Percentiles rank a stretch among this genome's conserved stretches.
These are phyloP conservation scores for Diospyros kaki DNA, from an alignment of 148 eudicot genomes.

Conservation along the genomic window DNA sequence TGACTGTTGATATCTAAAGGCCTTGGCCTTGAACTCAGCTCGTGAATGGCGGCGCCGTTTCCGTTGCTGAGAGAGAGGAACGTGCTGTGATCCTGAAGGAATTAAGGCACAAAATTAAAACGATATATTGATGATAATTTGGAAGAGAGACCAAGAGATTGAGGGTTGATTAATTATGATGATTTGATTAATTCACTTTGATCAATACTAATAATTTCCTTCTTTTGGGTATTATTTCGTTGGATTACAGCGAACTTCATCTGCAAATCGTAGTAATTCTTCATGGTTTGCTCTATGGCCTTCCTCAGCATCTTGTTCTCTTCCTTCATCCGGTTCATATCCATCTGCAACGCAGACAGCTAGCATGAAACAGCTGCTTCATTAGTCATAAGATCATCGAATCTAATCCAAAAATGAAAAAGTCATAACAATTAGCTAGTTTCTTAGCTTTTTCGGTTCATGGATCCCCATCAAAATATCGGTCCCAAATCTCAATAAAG, in stretches of 20 bases:
- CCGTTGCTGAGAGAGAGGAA: conserved; percentile 29
- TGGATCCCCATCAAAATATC: too few species aligned
- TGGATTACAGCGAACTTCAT: conserved; percentile 31
- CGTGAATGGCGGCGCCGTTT: conserved; percentile 14
- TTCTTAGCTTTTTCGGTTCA: too few species aligned
- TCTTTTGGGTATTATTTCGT: conserved; percentile 20
- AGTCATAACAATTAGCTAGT: too few species aligned
- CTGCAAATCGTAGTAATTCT: conserved; percentile 45
- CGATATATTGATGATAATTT: not conserved
- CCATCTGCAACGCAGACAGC: conserved; percentile 35
- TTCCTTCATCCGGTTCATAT: conserved; percentile 45
- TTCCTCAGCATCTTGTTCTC: conserved; percentile 42
- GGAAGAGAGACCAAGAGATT: not conserved
- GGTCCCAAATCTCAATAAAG: too few species aligned
- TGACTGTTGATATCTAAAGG: conserved; percentile 5
- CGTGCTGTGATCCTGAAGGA: conserved; percentile 35
- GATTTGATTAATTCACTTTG: not conserved
- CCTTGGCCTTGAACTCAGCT: conserved; percentile 19
- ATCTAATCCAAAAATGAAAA: too few species aligned
- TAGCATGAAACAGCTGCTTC: conserved; percentile 10
- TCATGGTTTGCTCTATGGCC: conserved; percentile 44
- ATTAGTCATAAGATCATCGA: not conserved
- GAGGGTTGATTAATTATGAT: not conserved
- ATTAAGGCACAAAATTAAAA: not conserved
- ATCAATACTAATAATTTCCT: conserved; percentile 22